These are phyloP conservation scores for Boletus rubroflammeus DNA, from an alignment of 768 basidiomycete genomes.

Conservation along the genomic window DNA sequence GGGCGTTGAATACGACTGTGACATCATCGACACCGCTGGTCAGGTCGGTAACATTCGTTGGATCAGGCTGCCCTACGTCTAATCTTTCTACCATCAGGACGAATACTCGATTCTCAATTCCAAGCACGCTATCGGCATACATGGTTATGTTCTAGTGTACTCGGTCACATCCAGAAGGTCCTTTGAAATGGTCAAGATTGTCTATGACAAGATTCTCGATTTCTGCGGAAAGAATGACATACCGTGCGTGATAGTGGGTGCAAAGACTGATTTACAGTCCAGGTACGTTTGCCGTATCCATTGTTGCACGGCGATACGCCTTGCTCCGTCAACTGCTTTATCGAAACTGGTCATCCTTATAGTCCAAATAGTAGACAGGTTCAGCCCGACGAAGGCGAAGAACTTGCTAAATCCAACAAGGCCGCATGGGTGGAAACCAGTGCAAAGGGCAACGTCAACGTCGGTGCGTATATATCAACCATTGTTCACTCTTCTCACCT, in stretches of 20 bases:
- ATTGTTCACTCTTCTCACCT: not conserved
- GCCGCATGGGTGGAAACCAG: slow-evolving; percentile 88
- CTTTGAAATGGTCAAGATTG: slow-evolving; percentile 91
- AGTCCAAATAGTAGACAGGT: slow-evolving; percentile 63
- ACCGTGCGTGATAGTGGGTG: slow-evolving; percentile 92
- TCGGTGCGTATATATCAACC: slow-evolving; percentile 57
- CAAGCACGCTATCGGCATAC: slow-evolving; percentile 94
- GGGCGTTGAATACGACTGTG: slow-evolving; percentile 90
- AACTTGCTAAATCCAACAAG: slow-evolving; percentile 65
- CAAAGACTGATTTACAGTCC: slow-evolving; percentile 79
- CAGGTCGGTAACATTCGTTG: slow-evolving; percentile 55
- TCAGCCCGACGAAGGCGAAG: slow-evolving; percentile 65
- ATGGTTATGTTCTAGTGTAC: slow-evolving; percentile 96
- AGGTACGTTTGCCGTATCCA: slow-evolving; percentile 48
- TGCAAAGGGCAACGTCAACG: slow-evolving; percentile 82
- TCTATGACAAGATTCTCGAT: slow-evolving; percentile 90
- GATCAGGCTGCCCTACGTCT: slow-evolving; percentile 1
- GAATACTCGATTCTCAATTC: slow-evolving; percentile 93
- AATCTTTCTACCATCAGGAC: slow-evolving; percentile 44
- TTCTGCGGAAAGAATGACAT: slow-evolving; percentile 81
- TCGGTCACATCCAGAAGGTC: slow-evolving; percentile 85
- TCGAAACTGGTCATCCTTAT: slow-evolving; percentile 28
- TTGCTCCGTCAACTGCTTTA: slow-evolving; percentile 7
- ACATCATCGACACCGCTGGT: slow-evolving; percentile 97
- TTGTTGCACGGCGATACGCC: slow-evolving; percentile 8